A percentile compares a stretch with the other conserved stretches of the same genome.
phyloP scores from a whole-genome alignment of 108 stramenopile genomes.

The Fistulifera solaris region DNA sequence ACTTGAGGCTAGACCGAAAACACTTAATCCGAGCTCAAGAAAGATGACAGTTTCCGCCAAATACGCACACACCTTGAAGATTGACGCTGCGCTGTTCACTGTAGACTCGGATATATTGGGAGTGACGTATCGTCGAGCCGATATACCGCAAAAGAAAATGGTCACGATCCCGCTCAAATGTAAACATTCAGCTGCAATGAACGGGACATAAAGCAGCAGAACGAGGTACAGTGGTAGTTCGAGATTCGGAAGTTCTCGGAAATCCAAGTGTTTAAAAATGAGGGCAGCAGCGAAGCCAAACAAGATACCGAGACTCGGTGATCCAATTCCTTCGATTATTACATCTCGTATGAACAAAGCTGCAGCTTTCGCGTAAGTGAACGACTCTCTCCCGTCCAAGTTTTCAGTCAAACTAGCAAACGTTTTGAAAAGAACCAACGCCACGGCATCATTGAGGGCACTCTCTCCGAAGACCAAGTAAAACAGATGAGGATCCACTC shows the following conservation, averaged over 20 bases:
- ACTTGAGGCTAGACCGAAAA: constrained; percentile 26
- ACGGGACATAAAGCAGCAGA: constrained; percentile 60
- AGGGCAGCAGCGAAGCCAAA: constrained; percentile 36
- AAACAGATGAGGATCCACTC: constrained; percentile 68
- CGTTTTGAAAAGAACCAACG: constrained; percentile 60
- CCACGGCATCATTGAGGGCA: constrained; percentile 83
- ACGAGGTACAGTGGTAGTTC: constrained; percentile 51
- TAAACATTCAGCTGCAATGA: constrained; percentile 49
- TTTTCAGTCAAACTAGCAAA: constrained; percentile 23
- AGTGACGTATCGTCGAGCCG: constrained; percentile 38
- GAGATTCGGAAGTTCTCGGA: constrained; percentile 21
- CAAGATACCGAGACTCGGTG: constrained; percentile 41
- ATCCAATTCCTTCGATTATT: constrained; percentile 38
- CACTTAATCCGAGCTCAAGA: constrained; percentile 61
- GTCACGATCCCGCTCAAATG: constrained; percentile 72
- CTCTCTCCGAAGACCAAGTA: constrained; percentile 71
- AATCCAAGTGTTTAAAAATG: constrained; percentile 46
- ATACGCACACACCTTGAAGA: constrained; percentile 46
- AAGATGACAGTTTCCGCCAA: constrained; percentile 74
- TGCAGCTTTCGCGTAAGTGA: background rate
- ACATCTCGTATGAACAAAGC: background rate
- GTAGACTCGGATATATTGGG: constrained; percentile 47
- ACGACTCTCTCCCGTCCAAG: background rate
- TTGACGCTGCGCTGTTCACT: constrained; percentile 21
- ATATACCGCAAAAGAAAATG: constrained; percentile 74